These are phyloP conservation scores for Phytopythium litorale DNA, from an alignment of 352 stramenopile species.

Conservation along the genomic window DNA sequence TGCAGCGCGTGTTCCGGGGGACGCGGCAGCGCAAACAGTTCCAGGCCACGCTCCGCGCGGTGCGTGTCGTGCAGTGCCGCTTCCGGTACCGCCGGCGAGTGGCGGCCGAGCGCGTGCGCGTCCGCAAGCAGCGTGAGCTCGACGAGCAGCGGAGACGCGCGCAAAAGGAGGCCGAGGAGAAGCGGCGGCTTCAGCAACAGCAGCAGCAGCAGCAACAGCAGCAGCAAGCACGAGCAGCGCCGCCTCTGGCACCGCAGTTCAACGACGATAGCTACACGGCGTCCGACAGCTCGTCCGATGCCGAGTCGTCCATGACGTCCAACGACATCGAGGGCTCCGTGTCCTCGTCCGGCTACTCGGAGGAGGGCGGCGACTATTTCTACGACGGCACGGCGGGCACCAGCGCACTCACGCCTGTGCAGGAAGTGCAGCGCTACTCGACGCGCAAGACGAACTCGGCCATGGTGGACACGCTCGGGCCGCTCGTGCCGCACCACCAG, in stretches of 20 bases:
- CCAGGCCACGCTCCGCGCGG: conserved; percentile 36
- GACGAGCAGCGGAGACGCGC: conserved; percentile 17
- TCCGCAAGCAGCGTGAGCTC: conserved; percentile 17
- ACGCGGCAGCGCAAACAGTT: conserved; percentile 52
- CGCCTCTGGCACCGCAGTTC: conserved; percentile 33
- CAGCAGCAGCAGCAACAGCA: conserved; percentile 25
- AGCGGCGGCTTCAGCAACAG: conserved; percentile 10
- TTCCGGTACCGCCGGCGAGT: conserved; percentile 44
- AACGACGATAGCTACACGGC: conserved; percentile 58
- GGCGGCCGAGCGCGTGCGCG: conserved; percentile 14
- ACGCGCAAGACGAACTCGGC: conserved; percentile 46
- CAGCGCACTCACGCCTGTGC: conserved; percentile 6
- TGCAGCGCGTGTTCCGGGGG: conserved; percentile 61
- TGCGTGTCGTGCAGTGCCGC: conserved; percentile 67
- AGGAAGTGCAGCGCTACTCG: conserved; percentile 15
- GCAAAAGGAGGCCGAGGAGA: conserved; percentile 16
- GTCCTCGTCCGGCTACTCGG: conserved; percentile 49
- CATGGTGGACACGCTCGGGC: conserved; percentile 28
- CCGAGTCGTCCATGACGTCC: conserved; percentile 41
- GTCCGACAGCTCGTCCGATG: conserved; percentile 57
- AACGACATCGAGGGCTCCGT: conserved; percentile 69
- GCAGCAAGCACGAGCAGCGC: conserved; percentile 10
- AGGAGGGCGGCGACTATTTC: conserved; percentile 38
- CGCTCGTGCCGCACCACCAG: conserved; percentile 10
- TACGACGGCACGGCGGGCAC: conserved; percentile 10